Evolutionary conservation across 2,329 filamentous ascomycete species (phyloP).

Genomic region (Dactylella cylindrospora): DNA sequence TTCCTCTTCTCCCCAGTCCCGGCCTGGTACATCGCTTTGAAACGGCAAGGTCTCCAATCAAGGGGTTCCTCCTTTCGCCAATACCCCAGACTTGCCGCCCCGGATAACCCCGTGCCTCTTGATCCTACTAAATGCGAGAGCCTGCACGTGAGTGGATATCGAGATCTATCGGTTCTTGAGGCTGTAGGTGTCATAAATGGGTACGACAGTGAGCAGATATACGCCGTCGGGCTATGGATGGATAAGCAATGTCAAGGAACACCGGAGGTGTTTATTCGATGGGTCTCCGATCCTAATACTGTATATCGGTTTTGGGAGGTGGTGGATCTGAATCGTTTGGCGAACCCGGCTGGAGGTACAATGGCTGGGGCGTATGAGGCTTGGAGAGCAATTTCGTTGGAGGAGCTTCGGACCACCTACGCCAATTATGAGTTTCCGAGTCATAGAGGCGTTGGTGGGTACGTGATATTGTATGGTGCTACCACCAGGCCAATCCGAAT

Average conservation of each 20-base stretch:
- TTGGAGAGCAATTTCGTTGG: constrained; percentile 7
- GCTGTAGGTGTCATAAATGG: constrained; percentile 6
- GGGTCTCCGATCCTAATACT: not conserved
- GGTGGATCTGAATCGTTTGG: constrained; percentile 11
- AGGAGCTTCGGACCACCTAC: not conserved
- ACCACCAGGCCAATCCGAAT: not conserved
- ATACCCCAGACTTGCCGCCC: too few relatives aligned
- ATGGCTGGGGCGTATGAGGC: constrained; percentile 2
- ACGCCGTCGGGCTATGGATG: constrained; percentile 5
- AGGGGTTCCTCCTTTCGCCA: too few relatives aligned
- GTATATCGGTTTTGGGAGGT: constrained; percentile 15
- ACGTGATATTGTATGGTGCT: constrained; percentile 13
- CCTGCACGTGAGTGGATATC: too few relatives aligned
- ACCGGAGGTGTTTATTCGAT: constrained; percentile 10
- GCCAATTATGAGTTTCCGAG: not conserved
- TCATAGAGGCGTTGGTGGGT: constrained; percentile 4
- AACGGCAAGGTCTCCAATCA: too few relatives aligned
- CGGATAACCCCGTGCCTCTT: too few relatives aligned
- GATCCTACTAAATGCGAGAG: too few relatives aligned
- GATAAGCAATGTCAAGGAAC: constrained; percentile 1
- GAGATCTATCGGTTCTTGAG: too few relatives aligned
- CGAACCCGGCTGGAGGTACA: not conserved
- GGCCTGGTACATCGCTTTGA: too few relatives aligned
- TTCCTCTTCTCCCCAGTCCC: too few relatives aligned
- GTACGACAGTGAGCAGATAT: constrained; percentile 1